Base-by-base conservation (phyloP, 768 basidiomycete genomes). In the Chalciporus piperatus region DNA sequence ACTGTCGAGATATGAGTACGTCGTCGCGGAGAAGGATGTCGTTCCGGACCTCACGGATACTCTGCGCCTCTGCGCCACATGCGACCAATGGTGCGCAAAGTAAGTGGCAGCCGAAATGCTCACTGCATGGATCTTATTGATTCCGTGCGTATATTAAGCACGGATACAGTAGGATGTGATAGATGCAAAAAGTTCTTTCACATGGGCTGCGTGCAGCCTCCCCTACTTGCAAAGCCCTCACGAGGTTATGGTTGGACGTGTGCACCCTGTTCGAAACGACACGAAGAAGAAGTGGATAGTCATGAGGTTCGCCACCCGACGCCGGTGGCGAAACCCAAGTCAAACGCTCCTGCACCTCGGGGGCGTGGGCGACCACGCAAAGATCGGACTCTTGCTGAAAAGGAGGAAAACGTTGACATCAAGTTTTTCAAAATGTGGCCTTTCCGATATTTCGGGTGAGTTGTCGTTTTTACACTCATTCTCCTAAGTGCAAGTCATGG, bases 221-320 rank as follows among this genome's bases (percentile, higher is more conserved):
- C 96, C 3, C 74, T 98, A 8, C 74, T 79, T 16, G 87, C 88
- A 2, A 98, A 98, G 69, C 96, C 96, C 13, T 92, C 93, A 20
- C 83, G 92, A 56, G 96, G 96, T 41, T 98, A 98, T 71, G 92
- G 91, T 19, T 98, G 96, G 96, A 92, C 93, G 10, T 98, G 96
- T 62, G 90, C 91, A 0, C 92, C 93, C 1, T 98, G 95, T 68
- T 89, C 93, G 11, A 81, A 84, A 47, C 81, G 81, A 58, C 89
- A 95, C 63, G 93, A 92, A 60, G 88, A 92, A 61, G 83, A 89
- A 64, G 87, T 92, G 42, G 86, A 89, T 63, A 81, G 84, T 54
- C 84, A 86, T 57, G 84, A 85, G 25, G 77, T 82, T 43, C 84
- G 86, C 37, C 81, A 81, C 58, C 70, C 71, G 14, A 80, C 80